These are phyloP conservation scores for Cyclostephanos tholiformis DNA, from an alignment of 108 stramenopile species.

Conservation along the genomic window DNA sequence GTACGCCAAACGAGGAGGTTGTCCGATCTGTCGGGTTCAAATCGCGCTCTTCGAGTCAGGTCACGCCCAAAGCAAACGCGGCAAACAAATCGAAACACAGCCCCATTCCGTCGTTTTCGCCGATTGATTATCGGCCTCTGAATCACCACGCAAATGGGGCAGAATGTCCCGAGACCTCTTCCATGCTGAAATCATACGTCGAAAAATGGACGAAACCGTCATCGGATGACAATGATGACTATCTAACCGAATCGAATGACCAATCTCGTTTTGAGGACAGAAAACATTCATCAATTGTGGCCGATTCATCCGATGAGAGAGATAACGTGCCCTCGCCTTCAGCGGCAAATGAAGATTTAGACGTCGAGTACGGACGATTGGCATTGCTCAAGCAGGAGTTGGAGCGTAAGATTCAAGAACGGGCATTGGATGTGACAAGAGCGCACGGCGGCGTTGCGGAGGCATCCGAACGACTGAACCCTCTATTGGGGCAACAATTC, in stretches of 20 bases:
- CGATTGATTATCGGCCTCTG: conserved; percentile 12
- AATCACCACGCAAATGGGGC: not conserved
- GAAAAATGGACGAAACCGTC: conserved; percentile 6
- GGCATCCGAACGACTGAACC: not conserved
- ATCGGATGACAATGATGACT: not conserved
- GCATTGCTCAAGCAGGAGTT: conserved; percentile 35
- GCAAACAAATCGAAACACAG: not conserved
- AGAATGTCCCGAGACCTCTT: not conserved
- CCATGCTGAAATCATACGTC: conserved; percentile 12
- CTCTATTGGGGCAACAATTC: not conserved
- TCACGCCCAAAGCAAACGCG: not conserved
- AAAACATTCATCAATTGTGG: not conserved
- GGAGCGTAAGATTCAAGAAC: conserved; percentile 18
- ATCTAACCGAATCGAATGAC: not conserved
- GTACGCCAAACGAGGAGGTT: not conserved
- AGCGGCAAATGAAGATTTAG: conserved; percentile 1
- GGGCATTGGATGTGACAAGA: not conserved
- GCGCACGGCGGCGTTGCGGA: not conserved
- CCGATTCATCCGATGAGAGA: conserved; percentile 17
- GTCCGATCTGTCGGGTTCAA: not conserved
- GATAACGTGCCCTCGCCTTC: conserved; percentile 7
- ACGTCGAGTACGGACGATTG: conserved; percentile 18
- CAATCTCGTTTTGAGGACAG: not conserved
- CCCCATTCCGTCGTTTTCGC: not conserved
- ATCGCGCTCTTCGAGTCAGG: not conserved